These are phyloP conservation scores for Daldinia concentrica DNA, from an alignment of 495 filamentous ascomycete species.

Conservation along the genomic window DNA sequence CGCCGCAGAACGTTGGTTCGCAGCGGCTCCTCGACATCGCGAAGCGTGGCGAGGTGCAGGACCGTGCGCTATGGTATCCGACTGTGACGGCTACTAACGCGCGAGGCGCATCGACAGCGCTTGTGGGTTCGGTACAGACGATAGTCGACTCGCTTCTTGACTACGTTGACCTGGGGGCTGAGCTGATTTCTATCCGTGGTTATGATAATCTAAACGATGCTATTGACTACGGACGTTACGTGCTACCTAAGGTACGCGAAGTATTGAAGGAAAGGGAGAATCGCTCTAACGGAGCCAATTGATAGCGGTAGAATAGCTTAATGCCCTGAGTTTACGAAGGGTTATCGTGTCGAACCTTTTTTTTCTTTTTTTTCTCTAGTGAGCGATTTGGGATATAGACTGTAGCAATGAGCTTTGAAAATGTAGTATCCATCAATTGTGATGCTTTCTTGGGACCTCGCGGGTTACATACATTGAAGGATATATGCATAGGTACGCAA, in stretches of 20 bases:
- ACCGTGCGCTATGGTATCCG: conserved; percentile 65
- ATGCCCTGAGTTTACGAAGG: too few species aligned
- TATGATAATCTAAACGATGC: conserved; percentile 66
- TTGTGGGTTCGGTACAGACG: conserved; percentile 61
- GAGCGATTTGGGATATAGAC: too few species aligned
- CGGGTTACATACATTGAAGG: too few species aligned
- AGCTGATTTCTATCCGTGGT: conserved; percentile 63
- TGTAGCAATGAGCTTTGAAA: too few species aligned
- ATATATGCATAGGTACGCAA: too few species aligned
- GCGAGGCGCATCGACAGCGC: conserved; percentile 63
- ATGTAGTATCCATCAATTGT: too few species aligned
- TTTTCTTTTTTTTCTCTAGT: too few species aligned
- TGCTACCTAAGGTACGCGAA: conserved; percentile 58
- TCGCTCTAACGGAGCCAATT: conserved; percentile 24
- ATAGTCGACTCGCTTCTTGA: conserved; percentile 61
- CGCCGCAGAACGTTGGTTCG: conserved; percentile 63
- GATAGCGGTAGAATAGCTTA: neutral
- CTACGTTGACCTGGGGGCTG: conserved; percentile 62
- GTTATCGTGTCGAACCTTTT: too few species aligned
- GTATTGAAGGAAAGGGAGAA: conserved; percentile 49
- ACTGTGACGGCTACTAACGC: conserved; percentile 65
- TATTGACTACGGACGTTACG: conserved; percentile 62
- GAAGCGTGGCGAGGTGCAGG: conserved; percentile 61
- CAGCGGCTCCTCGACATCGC: conserved; percentile 64
- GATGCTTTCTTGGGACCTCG: too few species aligned